Evolutionary conservation across 306 rosid species (phyloP).

Genomic region (Astragalus membranaceus): DNA sequence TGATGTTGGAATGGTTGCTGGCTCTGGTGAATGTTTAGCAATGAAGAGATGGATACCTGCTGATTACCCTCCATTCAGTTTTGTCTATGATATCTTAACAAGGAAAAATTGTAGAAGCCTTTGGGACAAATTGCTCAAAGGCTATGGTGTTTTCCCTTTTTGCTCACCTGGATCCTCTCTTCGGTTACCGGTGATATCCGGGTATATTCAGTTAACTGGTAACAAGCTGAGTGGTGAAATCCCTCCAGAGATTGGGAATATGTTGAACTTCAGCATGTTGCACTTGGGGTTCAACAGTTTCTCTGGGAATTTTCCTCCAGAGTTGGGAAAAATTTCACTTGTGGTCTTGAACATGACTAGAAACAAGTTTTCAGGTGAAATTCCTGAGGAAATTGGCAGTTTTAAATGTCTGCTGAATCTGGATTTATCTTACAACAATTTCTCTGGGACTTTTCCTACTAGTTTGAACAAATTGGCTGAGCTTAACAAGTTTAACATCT

Average conservation of each 20-base stretch:
- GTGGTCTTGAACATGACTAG: constrained; percentile 52
- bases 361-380: constrained; percentile 73
- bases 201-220: constrained; percentile 75
- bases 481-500: constrained; percentile 83
- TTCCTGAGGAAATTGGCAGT: constrained; percentile 53
- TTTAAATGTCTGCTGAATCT: constrained; percentile 61
- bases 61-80: constrained; percentile 91
- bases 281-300: constrained; percentile 61
- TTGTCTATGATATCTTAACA: constrained; percentile 60
- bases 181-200: constrained; percentile 46
- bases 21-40: constrained; percentile 82
- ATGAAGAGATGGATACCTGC: constrained; percentile 98
- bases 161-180: constrained; percentile 43
- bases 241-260: constrained; percentile 57
- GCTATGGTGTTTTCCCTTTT: constrained; percentile 54
- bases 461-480: constrained; percentile 55
- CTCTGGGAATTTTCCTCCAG: constrained; percentile 60
- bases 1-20: constrained; percentile 32
- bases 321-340: constrained; percentile 50
- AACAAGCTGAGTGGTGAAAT: constrained; percentile 65
- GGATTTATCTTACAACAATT: constrained; percentile 78
- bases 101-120: constrained; percentile 74
- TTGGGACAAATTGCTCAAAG: constrained; percentile 79
- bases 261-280: constrained; percentile 67
- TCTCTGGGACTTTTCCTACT: constrained; percentile 65